Evolutionary conservation across 2,329 filamentous ascomycete genomes (phyloP).

Genomic region (Escovopsis sp.): DNA sequence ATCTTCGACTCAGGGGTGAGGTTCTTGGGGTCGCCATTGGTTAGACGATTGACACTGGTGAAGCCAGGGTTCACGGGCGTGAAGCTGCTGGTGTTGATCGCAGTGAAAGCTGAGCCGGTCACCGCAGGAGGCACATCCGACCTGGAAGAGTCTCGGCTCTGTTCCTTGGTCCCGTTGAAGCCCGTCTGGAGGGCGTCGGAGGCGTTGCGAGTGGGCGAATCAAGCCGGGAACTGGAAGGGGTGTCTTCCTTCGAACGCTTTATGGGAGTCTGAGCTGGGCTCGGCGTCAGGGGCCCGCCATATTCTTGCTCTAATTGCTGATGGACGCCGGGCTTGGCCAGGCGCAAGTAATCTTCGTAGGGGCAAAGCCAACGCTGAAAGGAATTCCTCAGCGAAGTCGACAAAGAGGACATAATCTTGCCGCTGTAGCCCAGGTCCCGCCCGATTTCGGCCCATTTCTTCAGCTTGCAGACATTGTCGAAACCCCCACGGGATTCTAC

Average conservation of each 20-base stretch:
- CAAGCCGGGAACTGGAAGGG: slow-evolving; percentile 39
- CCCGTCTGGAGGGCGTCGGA: slow-evolving; percentile 36
- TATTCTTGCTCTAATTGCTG: slow-evolving; percentile 89
- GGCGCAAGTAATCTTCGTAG: slow-evolving; percentile 83
- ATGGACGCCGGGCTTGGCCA: slow-evolving; percentile 91
- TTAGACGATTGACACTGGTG: slow-evolving; percentile 47
- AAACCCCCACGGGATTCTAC: slow-evolving; percentile 92
- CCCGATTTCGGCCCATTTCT: slow-evolving; percentile 98
- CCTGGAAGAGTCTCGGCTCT: slow-evolving; percentile 33
- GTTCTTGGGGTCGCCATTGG: slow-evolving; percentile 33
- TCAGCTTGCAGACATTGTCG: slow-evolving; percentile 88
- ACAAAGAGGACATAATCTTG: slow-evolving; percentile 98
- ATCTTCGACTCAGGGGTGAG: slow-evolving; percentile 45
- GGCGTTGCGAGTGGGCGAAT: slow-evolving; percentile 50
- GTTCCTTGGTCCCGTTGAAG: slow-evolving; percentile 29
- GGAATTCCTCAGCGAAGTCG: slow-evolving; percentile 94
- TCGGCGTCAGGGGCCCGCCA: slow-evolving; percentile 77
- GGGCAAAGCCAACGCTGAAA: slow-evolving; percentile 95
- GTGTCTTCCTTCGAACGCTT: slow-evolving; percentile 48
- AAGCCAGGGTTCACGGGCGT: slow-evolving; percentile 60
- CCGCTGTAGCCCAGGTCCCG: slow-evolving; percentile 93
- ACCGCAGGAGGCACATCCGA: slow-evolving; percentile 25
- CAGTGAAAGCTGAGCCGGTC: slow-evolving; percentile 32
- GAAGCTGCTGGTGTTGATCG: slow-evolving; percentile 48
- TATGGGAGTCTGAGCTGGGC: slow-evolving; percentile 51